Conservation (phyloP, 768 basidiomycete species). For the Psilocybe azurescens region DNA sequence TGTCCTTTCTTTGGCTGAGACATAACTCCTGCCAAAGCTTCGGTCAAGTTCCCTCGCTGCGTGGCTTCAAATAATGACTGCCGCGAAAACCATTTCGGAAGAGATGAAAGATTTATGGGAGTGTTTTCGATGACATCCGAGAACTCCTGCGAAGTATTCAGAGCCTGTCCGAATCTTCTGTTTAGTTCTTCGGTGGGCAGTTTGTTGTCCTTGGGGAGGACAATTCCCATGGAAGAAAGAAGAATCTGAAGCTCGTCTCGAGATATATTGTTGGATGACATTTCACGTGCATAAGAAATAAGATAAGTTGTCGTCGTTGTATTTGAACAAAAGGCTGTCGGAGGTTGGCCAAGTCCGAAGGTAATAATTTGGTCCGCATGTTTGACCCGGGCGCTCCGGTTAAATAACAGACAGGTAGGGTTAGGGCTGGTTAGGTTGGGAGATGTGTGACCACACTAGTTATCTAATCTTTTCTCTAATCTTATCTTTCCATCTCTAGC, state of each 20-base stretch:
- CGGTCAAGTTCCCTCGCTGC: constrained; percentile 27
- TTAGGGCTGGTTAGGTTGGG: no score
- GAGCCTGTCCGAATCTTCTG: constrained; percentile 24
- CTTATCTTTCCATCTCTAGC: no score
- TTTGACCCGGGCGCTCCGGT: no score
- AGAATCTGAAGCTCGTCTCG: constrained; percentile 32
- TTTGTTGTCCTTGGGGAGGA: constrained; percentile 33
- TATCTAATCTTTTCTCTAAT: no score
- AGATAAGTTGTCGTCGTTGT: no score
- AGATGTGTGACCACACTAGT: no score
- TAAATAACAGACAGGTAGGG: no score
- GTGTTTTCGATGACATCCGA: constrained; percentile 21
- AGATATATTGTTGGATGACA: constrained; percentile 18
- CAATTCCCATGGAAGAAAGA: constrained; percentile 33
- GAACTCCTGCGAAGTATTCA: constrained; percentile 34
- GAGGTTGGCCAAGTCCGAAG: no score
- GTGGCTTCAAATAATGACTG: constrained; percentile 26
- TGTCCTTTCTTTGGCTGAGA: constrained; percentile 16
- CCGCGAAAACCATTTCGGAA: constrained; percentile 18
- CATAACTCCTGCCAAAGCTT: constrained; percentile 22
- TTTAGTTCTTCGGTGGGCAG: constrained; percentile 29
- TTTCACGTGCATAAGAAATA: background rate
- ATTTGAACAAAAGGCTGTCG: no score
- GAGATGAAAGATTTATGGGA: constrained; percentile 16
- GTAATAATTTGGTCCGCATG: no score